Base-by-base conservation (phyloP, 179 eudicot genomes). In the Nepenthes alata region DNA sequence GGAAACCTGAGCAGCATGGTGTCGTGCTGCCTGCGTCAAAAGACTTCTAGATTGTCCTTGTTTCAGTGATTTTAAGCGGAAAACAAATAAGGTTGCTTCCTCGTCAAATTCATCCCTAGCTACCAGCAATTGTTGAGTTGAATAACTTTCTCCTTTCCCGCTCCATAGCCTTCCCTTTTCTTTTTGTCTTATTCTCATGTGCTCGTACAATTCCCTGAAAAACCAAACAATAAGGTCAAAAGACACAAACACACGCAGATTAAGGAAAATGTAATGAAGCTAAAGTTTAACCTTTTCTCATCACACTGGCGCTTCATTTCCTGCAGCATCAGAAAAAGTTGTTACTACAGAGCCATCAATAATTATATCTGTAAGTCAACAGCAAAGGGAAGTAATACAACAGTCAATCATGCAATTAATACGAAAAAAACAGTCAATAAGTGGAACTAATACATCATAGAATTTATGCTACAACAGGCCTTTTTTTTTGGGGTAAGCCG, bases 1-100 rank as follows among this genome's bases (percentile, higher is more conserved):
- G 48, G 67, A 58, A 64, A 91, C 98, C 97, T 93, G 98, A 69
- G 97, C 93, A 76, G 95, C 87, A 82, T 93, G 95, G 68, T 93
- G 98, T 51, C 98, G 83, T 61, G 91, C 83, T 65, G 97, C 90
- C 81, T 93, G 98, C 6, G 98, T 93, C 54, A 93, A 82, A 76
- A 93, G 95, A 72, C 95, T 89, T 67, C 94, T 79, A 37, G 95
- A 87, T 72, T 85, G 98, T 39, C 97, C 97, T 72, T 82, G 81
- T 72, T 85, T 89, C 44, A 93, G 75, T 58, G 98, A 93, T 59
- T 90, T 83, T 70, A 93, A 73, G 57, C 98, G 97, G 65, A 93
- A 89, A 55, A 87, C 78, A 71, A 89, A 83, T 50, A 86, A 68
- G 16, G 87, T 79, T 25, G 95, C 95, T 58, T 85, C 97, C 66